phyloP scores from a whole-genome alignment of 1,139 yeast genomes.

The Candida freyschussii region DNA sequence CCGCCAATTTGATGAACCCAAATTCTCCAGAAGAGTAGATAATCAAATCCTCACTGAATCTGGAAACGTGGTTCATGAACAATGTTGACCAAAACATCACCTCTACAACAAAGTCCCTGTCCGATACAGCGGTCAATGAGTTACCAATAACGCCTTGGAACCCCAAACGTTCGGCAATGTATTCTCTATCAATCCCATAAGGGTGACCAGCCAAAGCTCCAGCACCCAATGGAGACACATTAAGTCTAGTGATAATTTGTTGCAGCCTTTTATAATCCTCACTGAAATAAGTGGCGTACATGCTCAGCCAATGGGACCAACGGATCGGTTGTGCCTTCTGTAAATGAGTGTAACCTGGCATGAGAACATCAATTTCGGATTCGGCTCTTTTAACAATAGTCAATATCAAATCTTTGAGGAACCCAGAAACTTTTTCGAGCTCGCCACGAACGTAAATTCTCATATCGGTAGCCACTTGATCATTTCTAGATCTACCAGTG shows the following conservation, averaged over 20 bases:
- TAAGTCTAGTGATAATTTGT: slow-evolving; percentile 77
- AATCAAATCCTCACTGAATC: slow-evolving; percentile 91
- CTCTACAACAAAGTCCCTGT: slow-evolving; percentile 96
- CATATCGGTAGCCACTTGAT: slow-evolving; percentile 98
- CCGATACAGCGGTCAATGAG: slow-evolving; percentile 91
- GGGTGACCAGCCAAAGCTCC: slow-evolving; percentile 99
- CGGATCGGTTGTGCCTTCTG: slow-evolving; percentile 99
- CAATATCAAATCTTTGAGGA: slow-evolving; percentile 56
- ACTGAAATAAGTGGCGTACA: slow-evolving; percentile 90
- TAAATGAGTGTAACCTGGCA: slow-evolving; percentile 99
- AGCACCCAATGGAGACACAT: slow-evolving; percentile 87
- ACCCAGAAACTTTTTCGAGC: slow-evolving; percentile 52
- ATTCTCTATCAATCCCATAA: slow-evolving; percentile 94
- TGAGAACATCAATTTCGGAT: slow-evolving; percentile 79
- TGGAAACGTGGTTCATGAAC: slow-evolving; percentile 90
- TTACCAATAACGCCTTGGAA: slow-evolving; percentile 87
- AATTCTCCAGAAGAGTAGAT: slow-evolving; percentile 97
- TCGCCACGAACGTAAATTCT: slow-evolving; percentile 86
- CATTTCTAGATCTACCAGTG: slow-evolving; percentile 97
- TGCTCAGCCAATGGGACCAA: slow-evolving; percentile 97
- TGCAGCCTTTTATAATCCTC: slow-evolving; percentile 83
- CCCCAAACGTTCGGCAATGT: slow-evolving; percentile 70
- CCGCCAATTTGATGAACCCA: slow-evolving; percentile 88
- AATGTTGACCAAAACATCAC: slow-evolving; percentile 96
- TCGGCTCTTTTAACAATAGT: slow-evolving; percentile 73